phyloP scores from a whole-genome alignment of 2,329 filamentous ascomycete species.

The Pyrenochaeta sp. region DNA sequence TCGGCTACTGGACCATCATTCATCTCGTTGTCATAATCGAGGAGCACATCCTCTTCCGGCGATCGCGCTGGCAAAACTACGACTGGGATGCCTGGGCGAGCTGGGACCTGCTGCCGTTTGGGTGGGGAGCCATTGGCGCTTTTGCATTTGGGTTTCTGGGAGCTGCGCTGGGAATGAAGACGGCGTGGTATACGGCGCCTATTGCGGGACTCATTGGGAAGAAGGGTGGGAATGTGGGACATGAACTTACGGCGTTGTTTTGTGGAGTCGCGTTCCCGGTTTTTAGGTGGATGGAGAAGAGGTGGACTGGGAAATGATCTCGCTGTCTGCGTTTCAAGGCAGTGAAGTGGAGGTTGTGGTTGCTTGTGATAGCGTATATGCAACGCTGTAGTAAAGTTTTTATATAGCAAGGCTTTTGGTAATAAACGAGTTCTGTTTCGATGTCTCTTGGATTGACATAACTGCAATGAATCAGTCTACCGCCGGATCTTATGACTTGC shows the following conservation, averaged over 20 bases:
- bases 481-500: too few species aligned
- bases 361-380: too few species aligned
- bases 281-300: slow-evolving; percentile 41
- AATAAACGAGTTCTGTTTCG: too few species aligned
- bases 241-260: slow-evolving; percentile 45
- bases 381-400: too few species aligned
- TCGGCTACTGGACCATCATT: slow-evolving; percentile 38
- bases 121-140: slow-evolving; percentile 44
- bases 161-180: slow-evolving; percentile 46
- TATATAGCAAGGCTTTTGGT: too few species aligned
- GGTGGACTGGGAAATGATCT: slow-evolving; percentile 28
- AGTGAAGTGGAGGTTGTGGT: too few species aligned
- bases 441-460: too few species aligned
- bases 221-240: slow-evolving; percentile 45
- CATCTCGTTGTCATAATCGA: slow-evolving; percentile 44
- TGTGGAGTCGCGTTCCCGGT: slow-evolving; percentile 38
- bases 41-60: slow-evolving; percentile 47
- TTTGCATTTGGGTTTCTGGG: slow-evolving; percentile 44
- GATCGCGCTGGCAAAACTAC: slow-evolving; percentile 39
- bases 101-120: slow-evolving; percentile 37
- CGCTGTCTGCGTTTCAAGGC: too few species aligned
- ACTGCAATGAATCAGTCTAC: too few species aligned
- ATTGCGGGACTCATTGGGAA: slow-evolving; percentile 40
- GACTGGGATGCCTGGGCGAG: slow-evolving; percentile 45
- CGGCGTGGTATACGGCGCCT: slow-evolving; percentile 44